Percentiles rank a stretch among this genome's conserved stretches.
Evolutionary conservation across 2,329 filamentous ascomycete genomes (phyloP).

Genomic region (Beauveria medogensis): DNA sequence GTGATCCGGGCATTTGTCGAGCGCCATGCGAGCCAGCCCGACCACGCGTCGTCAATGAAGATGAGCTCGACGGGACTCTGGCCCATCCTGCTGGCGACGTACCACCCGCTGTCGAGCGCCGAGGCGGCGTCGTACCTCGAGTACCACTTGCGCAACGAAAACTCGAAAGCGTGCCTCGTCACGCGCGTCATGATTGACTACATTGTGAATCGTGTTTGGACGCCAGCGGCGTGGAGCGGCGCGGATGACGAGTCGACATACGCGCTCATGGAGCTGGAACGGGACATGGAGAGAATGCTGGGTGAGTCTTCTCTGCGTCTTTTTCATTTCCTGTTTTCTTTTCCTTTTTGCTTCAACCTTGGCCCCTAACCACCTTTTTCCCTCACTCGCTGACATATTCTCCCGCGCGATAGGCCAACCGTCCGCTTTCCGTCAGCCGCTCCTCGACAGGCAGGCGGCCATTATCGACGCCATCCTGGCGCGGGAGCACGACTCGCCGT

Average conservation of each 20-base stretch:
- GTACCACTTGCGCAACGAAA: constrained; percentile 30
- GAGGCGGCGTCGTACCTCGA: constrained; percentile 34
- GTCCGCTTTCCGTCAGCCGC: constrained; percentile 28
- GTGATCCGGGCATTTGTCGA: constrained; percentile 29
- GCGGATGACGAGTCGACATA: constrained; percentile 27
- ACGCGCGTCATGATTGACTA: constrained; percentile 35
- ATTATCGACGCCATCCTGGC: constrained; percentile 31
- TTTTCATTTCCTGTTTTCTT: rapidly evolving
- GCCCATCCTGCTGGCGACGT: constrained; percentile 29
- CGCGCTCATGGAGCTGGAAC: constrained; percentile 28
- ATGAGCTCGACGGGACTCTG: constrained; percentile 25
- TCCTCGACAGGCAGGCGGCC: constrained; percentile 29
- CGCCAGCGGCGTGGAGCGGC: constrained; percentile 31
- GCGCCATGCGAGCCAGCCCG: constrained; percentile 24
- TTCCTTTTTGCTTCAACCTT: not conserved
- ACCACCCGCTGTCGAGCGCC: constrained; percentile 28
- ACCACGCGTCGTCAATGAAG: constrained; percentile 20
- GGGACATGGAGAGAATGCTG: constrained; percentile 26
- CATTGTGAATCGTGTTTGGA: constrained; percentile 34
- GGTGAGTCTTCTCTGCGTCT: constrained; percentile 19
- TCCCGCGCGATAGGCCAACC: constrained; percentile 21
- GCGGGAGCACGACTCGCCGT: constrained; percentile 21
- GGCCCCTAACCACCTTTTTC: no score
- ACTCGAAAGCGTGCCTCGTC: constrained; percentile 34
- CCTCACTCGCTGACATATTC: not conserved